These are phyloP conservation scores for Komagataella ulmi DNA, from an alignment of 805 yeast genomes.

Conservation along the genomic window DNA sequence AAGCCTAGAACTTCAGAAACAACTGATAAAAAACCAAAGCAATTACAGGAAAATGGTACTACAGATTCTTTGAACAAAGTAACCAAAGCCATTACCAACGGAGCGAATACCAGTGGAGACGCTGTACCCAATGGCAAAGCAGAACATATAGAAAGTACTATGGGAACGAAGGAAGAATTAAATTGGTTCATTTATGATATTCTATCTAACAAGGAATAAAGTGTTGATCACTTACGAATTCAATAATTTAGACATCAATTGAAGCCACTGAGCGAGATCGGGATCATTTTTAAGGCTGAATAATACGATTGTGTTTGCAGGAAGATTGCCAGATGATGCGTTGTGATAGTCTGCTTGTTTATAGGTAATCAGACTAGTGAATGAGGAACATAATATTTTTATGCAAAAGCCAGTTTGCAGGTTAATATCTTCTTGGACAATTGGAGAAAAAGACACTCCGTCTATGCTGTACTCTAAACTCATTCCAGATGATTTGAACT, in stretches of 20 bases:
- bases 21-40: background rate
- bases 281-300: background rate
- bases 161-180: conserved; percentile 55
- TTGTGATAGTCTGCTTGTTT: background rate
- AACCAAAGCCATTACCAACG: background rate
- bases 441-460: background rate
- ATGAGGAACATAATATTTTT: background rate
- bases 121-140: conserved; percentile 1
- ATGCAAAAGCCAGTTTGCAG: background rate
- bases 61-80: background rate
- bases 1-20: background rate
- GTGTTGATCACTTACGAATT: background rate
- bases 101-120: conserved; percentile 1
- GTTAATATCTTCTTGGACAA: background rate
- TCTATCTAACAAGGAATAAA: conserved; percentile 18
- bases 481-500: background rate
- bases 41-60: background rate
- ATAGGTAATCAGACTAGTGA: background rate
- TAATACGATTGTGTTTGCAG: background rate
- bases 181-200: conserved; percentile 63
- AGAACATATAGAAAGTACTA: conserved; percentile 1
- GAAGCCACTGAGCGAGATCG: background rate
- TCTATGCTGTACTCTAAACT: background rate
- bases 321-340: background rate
- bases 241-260: background rate